These are phyloP conservation scores for Schizonepeta tenuifolia DNA, from an alignment of 257 asterid genomes.

Conservation along the genomic window DNA sequence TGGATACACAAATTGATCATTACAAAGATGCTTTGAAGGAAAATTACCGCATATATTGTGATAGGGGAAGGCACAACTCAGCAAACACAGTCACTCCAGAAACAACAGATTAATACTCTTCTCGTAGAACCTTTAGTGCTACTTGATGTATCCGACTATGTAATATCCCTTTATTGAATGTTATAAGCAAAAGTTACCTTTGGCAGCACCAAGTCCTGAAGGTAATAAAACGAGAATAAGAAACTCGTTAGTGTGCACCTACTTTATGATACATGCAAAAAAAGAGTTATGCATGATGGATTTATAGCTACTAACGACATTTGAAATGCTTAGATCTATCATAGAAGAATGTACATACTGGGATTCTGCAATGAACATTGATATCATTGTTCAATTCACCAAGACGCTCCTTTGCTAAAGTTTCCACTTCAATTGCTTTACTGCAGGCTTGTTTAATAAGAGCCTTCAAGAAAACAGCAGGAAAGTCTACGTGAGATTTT, in stretches of 20 bases:
- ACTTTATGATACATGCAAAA: constrained; percentile 1
- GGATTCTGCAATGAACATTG: constrained; percentile 60
- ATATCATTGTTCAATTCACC: constrained; percentile 63
- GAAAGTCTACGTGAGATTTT: background rate
- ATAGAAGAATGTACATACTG: constrained; percentile 46
- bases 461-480: constrained; percentile 34
- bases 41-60: background rate
- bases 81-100: background rate
- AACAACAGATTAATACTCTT: constrained; percentile 20
- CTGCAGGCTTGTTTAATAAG: constrained; percentile 58
- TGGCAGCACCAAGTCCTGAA: constrained; percentile 62
- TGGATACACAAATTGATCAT: background rate
- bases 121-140: constrained; percentile 14
- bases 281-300: background rate
- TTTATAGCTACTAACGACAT: background rate
- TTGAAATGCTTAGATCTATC: background rate
- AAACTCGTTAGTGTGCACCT: constrained; percentile 4
- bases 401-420: constrained; percentile 60
- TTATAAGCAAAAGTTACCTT: constrained; percentile 57
- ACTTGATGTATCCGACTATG: constrained; percentile 14
- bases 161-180: constrained; percentile 33
- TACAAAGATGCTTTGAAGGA: constrained; percentile 1
- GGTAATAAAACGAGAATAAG: background rate
- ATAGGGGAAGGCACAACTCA: background rate
- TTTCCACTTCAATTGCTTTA: constrained; percentile 56